Evolutionary conservation across 345 rosid species (phyloP).

Genomic region (Eucalyptus guilfoylei): DNA sequence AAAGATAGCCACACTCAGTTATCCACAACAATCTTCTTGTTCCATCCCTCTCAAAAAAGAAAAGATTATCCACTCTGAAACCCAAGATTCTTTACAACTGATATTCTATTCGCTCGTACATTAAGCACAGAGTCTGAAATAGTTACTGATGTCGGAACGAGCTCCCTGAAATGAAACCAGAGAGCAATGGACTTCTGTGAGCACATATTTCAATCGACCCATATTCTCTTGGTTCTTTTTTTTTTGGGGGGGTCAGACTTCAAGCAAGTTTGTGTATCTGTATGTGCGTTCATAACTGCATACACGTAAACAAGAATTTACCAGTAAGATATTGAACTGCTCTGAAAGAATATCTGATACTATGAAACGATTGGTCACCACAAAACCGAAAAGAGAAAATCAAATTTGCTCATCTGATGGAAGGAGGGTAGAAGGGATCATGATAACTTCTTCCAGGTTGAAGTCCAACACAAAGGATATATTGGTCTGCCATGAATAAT

Average conservation of each 20-base stretch:
- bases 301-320: neutral
- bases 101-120: too few relatives aligned
- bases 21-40: too few relatives aligned
- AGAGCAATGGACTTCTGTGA: too few relatives aligned
- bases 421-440: neutral
- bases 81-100: too few relatives aligned
- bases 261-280: neutral
- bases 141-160: too few relatives aligned
- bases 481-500: neutral
- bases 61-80: too few relatives aligned
- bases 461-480: neutral
- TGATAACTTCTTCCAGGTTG: neutral
- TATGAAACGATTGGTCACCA: neutral
- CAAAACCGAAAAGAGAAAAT: neutral
- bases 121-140: too few relatives aligned
- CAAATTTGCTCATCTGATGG: neutral
- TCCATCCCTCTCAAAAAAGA: too few relatives aligned
- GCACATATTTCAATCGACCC: too few relatives aligned
- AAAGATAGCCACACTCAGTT: too few relatives aligned
- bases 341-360: neutral
- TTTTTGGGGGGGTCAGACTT: neutral
- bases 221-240: too few relatives aligned
- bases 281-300: neutral
- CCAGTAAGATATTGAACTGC: neutral
- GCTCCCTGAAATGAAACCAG: too few relatives aligned